Conservation (phyloP, 2,329 filamentous ascomycete species). For the Gaeumannomyces tritici region DNA sequence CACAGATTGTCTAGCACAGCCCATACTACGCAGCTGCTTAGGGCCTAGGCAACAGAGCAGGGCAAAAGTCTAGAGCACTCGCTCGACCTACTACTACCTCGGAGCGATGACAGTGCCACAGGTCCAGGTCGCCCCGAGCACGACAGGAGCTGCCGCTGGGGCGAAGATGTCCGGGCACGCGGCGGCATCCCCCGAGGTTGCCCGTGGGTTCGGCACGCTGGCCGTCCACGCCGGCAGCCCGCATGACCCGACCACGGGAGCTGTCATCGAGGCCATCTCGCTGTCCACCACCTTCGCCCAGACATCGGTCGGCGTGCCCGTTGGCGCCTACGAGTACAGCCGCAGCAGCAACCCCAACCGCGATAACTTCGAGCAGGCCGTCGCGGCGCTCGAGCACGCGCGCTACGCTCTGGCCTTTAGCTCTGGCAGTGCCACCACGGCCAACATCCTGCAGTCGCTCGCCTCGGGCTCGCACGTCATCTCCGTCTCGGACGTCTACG, state of each 20-base stretch:
- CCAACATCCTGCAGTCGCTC: constrained; percentile 85
- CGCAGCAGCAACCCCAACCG: constrained; percentile 92
- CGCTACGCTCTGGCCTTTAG: constrained; percentile 90
- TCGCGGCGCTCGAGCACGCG: constrained; percentile 87
- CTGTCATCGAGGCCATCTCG: constrained; percentile 93
- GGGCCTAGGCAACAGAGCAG: not conserved
- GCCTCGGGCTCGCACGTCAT: constrained; percentile 88
- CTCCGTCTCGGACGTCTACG: constrained; percentile 95
- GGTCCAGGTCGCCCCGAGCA: constrained; percentile 9
- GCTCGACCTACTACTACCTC: constrained; percentile 10
- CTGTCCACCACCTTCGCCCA: constrained; percentile 97
- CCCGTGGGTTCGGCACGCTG: constrained; percentile 78
- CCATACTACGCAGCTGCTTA: not conserved
- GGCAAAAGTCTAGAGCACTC: not conserved
- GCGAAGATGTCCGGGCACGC: not conserved
- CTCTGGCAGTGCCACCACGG: constrained; percentile 88
- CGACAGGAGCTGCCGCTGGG: constrained; percentile 46
- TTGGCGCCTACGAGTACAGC: constrained; percentile 88
- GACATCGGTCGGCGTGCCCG: constrained; percentile 72
- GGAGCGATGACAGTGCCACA: constrained; percentile 18
- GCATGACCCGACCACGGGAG: constrained; percentile 84
- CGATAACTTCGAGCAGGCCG: constrained; percentile 83
- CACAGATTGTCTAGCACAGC: not conserved
- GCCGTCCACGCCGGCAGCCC: constrained; percentile 90
- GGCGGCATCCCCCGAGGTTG: not conserved